Evolutionary conservation across 495 filamentous ascomycete genomes (phyloP), one percentile per base, ranked within the genome.

Genomic region (Penicillium simplicissimum): DNA sequence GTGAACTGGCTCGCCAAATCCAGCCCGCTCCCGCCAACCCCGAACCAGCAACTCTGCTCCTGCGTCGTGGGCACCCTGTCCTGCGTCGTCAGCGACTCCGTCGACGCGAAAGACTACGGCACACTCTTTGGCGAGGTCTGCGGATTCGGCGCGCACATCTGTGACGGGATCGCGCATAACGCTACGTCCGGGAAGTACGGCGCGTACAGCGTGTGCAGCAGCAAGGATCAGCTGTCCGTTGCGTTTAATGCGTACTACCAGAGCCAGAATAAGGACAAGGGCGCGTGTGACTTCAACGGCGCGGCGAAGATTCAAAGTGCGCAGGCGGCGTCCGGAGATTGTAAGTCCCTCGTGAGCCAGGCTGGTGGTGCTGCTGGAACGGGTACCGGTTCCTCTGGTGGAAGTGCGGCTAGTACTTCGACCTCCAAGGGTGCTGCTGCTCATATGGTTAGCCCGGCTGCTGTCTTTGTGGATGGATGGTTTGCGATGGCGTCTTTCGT

Each of bases 231-330:
- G 77, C 85, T 97, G 14, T 88, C 86, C 45, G 95, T 85, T 68
- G 90, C 86, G 34, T 84, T 97, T 64, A 87, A 96, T 74, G 70
- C 74, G 47, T 98, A 96, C 82, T 94, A 93, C 75, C 71, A 86
- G 43, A 61, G 55, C 17, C 71, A 79, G 43, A 69, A 69, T 48
- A 79, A 77, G 38, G 79, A 74, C 52, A 63, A 74, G 25, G 65
- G 71, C 35, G 88, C 93, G 17, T 98, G 94, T 71, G 82, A 90
- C 77, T 98, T 97, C 76, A 78, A 82, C 47, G 90, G 91, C 58
- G 78, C 83, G 23, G 91, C 87, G 1, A 72, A 80, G 55, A 73
- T 79, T 14, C 75, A 83, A 51, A 68, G 65, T n/a, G 78, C 80
- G n/a, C 68, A 67, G 55, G 73, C 63, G 67, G 74, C 75, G 63